Evolutionary conservation across 306 rosid species (phyloP), one percentile per base, ranked within the genome.

Genomic region (Prunus dulcis): DNA sequence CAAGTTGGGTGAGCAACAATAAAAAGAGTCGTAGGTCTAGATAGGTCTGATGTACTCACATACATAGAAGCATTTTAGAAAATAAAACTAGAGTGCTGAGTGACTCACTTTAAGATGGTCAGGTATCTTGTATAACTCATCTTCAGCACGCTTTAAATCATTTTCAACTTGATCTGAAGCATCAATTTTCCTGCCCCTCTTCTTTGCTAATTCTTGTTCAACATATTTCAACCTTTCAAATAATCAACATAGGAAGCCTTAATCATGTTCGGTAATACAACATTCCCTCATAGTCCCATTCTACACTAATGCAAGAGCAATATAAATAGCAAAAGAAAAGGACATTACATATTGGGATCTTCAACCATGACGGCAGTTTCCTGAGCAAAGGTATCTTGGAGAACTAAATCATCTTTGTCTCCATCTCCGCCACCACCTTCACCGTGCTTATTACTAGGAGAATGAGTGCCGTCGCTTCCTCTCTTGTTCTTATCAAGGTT

Each of bases 301-400:
- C 43, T 32, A 64, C 47, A 55, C 27, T 55, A 55, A n/a, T 19
- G 61, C 32, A 66, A 78, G 30, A 9, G 49, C 32, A 66, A 78
- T 46, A 9, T 41, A 10, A 66, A 50, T 7, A 23, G 45, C 50
- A 55, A 5, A 52, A 15, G 20, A 53, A 5, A 57, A 14, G 20
- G 22, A 73, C 17, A 38, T 38, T 72, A 95, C 98, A 95, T 92
- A 82, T 92, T 95, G 75, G 97, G 99, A 80, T 95, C 99, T 87
- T 95, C 99, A 72, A 77, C 91, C 90, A 89, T 82, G 69, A 86
- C 96, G 19, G 96, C 93, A 13, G 97, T 88, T 79, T 95, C 99
- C 86, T 95, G 97, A 76, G 99, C 99, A 22, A 95, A 95, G 14
- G 96, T 95, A 41, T 88, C 93, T 71, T 86, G 97, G 52, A 95